A percentile compares a stretch with the other conserved stretches of the same genome.
Evolutionary conservation across 495 filamentous ascomycete genomes (phyloP).

Genomic region (Poronia punctata): DNA sequence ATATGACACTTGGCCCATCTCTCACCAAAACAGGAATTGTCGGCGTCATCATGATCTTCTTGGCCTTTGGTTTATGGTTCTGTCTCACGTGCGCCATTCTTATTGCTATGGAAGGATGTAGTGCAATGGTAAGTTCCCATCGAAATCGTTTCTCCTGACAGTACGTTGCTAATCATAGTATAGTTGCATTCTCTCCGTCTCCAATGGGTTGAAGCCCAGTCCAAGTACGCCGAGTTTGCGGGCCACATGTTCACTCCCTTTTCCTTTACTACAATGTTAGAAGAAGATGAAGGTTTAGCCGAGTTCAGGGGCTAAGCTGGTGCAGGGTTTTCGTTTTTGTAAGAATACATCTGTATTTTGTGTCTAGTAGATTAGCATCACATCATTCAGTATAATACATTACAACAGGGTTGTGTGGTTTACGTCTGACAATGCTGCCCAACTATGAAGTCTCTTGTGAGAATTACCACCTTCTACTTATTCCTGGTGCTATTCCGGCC

Average conservation of each 20-base stretch:
- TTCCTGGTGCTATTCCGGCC: too few species aligned
- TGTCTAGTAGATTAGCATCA: conserved; percentile 20
- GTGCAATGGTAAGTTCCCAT: conserved; percentile 39
- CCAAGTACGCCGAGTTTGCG: conserved; percentile 96
- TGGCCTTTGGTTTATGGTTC: conserved; percentile 84
- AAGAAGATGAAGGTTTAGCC: conserved; percentile 62
- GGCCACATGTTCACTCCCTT: conserved; percentile 90
- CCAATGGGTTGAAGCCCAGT: conserved; percentile 99
- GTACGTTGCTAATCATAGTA: neutral
- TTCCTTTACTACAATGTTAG: conserved; percentile 78
- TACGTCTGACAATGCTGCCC: too few species aligned
- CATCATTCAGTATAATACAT: too few species aligned
- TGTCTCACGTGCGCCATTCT: conserved; percentile 71
- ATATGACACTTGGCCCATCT: conserved; percentile 80
- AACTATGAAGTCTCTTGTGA: too few species aligned
- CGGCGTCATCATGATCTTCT: conserved; percentile 72
- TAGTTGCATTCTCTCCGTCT: conserved; percentile 86
- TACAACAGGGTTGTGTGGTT: too few species aligned
- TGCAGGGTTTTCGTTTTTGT: conserved; percentile 12
- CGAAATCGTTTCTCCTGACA: neutral
- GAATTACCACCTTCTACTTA: too few species aligned
- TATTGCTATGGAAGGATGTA: conserved; percentile 48
- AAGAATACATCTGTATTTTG: conserved; percentile 20
- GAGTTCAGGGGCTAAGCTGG: conserved; percentile 35
- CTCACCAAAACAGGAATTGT: conserved; percentile 57